Evolutionary conservation across 192 early-diverging fungal species (phyloP).

Genomic region (Kappamyces sp.): DNA sequence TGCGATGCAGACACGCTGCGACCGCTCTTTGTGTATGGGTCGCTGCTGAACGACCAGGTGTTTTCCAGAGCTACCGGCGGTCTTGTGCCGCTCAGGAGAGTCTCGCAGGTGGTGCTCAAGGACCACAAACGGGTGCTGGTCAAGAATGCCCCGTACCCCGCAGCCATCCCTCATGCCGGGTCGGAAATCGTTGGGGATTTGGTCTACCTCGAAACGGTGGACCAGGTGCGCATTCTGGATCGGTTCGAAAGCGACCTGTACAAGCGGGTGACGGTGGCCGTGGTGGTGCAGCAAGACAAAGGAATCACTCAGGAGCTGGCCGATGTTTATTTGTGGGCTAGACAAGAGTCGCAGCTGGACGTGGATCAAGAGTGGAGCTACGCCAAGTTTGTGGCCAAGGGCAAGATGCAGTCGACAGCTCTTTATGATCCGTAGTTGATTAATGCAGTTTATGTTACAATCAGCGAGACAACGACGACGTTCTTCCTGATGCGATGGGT

Average conservation of each 20-base stretch:
- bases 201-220: neutral
- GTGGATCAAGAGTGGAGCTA: conserved; percentile 5
- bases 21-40: conserved; percentile 14
- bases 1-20: neutral
- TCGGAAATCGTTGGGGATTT: conserved; percentile 1
- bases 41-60: neutral
- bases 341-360: neutral
- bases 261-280: conserved; percentile 5
- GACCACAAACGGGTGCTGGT: conserved; percentile 8
- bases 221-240: conserved; percentile 1
- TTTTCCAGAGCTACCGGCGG: neutral
- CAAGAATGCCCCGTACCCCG: conserved; percentile 9
- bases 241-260: conserved; percentile 11
- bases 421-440: too few species aligned
- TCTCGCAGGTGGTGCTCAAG: neutral
- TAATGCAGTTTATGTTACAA: neutral
- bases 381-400: neutral
- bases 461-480: neutral
- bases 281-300: neutral
- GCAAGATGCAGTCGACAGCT: too few species aligned
- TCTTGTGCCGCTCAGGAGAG: neutral
- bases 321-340: conserved; percentile 9
- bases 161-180: neutral
- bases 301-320: conserved; percentile 4
- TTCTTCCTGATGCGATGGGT: neutral